Base-by-base conservation (phyloP, 2,329 filamentous ascomycete species). In the Penicillium glabrum region DNA sequence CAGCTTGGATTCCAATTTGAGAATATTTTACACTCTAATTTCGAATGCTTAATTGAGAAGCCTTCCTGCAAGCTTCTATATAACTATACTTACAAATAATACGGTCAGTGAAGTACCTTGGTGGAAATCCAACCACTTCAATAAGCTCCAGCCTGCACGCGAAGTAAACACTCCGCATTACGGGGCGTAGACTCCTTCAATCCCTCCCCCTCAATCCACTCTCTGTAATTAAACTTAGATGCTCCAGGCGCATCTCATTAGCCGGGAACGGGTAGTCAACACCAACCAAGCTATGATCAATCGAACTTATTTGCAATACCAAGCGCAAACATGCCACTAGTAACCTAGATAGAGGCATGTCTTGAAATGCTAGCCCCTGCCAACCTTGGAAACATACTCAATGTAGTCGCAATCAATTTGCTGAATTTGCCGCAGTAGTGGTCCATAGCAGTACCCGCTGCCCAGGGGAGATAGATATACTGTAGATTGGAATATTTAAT, bases 401-500 rank as follows among this genome's bases (percentile, higher is more conserved):
- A 23, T 9, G 58, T 56, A 16, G 57, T 23, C n/a, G 60, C 61
- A 7, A 65, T 58, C 1, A 56, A 55, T 14, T 62, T 54, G 7
- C 53, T 43, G 44, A 76, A 78, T 54, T 77, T 74, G 5, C 76
- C 76, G 24, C 64, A 33, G 71, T 75, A 80, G 63, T 52, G 41
- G 1, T 52, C 50, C 27, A 46, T 33, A 8, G 26, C 7, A 44
- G 19, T 68, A 43, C 69, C 73, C 24, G 72, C 72, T 23, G 77
- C 71, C 63, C 72, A 77, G 0, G 75, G 76, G 8, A 81, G 81
- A 57, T 84, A 82, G 24, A 84, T 72, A 61, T 84, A 19, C 19
- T 19, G 19, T 19, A 84, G 23, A 83, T 70, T 0, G 81, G 79
- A 1, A 82, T 79, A 54, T 82, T 77, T 0, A 83, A 19, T 19